A percentile compares a stretch with the other conserved stretches of the same genome.
phyloP scores from a whole-genome alignment of 2,329 filamentous ascomycete genomes.

The Rhynchosporium agropyri region DNA sequence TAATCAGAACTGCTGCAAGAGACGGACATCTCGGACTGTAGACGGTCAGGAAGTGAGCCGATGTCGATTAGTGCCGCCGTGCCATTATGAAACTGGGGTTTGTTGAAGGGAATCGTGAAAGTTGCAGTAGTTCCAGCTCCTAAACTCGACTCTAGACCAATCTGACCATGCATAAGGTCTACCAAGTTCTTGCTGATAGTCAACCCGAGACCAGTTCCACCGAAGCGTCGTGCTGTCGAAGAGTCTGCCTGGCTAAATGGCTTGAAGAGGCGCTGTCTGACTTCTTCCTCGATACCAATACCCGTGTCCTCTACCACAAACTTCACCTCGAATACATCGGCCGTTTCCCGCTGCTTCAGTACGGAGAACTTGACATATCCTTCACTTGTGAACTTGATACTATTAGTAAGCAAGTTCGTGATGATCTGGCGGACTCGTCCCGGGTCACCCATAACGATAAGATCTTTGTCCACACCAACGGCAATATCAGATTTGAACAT shows the following conservation, averaged over 20 bases:
- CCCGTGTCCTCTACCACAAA: constrained; percentile 78
- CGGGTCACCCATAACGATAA: constrained; percentile 85
- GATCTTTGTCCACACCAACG: constrained; percentile 60
- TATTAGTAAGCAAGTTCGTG: constrained; percentile 76
- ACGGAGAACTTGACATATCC: constrained; percentile 70
- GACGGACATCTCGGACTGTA: constrained; percentile 65
- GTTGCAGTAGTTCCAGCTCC: constrained; percentile 72
- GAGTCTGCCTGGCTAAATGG: constrained; percentile 83
- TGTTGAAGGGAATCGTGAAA: constrained; percentile 78
- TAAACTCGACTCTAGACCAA: constrained; percentile 67
- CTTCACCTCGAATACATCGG: constrained; percentile 66
- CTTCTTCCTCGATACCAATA: constrained; percentile 79
- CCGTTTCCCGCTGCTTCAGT: constrained; percentile 62
- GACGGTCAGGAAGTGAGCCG: constrained; percentile 65
- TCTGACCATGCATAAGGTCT: constrained; percentile 78
- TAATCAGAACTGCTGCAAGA: constrained; percentile 70
- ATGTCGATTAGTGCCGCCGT: constrained; percentile 60
- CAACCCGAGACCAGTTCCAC: constrained; percentile 75
- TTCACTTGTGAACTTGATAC: constrained; percentile 73
- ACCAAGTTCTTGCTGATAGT: constrained; percentile 82
- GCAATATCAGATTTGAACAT: constrained; percentile 68
- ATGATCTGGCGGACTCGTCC: constrained; percentile 82
- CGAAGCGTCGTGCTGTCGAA: constrained; percentile 77
- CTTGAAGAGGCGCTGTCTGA: constrained; percentile 72
- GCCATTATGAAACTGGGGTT: constrained; percentile 57